Base-by-base conservation (phyloP, 106 monocot species). In the Cymbidium sinense region DNA sequence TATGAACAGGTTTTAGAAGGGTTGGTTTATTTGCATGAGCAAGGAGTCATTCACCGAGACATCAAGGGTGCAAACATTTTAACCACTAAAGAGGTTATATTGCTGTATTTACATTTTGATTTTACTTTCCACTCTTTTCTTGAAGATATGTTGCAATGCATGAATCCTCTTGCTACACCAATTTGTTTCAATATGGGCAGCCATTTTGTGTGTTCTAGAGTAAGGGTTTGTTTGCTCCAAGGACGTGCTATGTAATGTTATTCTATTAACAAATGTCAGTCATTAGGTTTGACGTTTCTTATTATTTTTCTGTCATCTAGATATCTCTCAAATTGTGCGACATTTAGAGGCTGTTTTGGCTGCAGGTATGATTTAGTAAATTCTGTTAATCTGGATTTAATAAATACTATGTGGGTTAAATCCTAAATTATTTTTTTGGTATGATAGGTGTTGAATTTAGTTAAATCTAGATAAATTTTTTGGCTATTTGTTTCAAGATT, bases 1-100 rank as follows among this genome's bases (percentile, higher is more conserved):
- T 13, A 55, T 86, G 47, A 74, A 0, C 82, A 98, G 96, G 96
- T 98, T 76, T 81, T 98, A 83, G 96, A 98, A 91, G 96, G 96
- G 10, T 83, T 98, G 78, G 96, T 90, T 44, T 98, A 98, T 87
- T 84, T 98, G 64, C 96, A 98, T 84, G 96, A 98, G 64, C 96
- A 98, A 83, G 96, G 96, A 82, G 96, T 98, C 11, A 98, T 98
- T 70, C 96, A 98, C 82, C 84, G 96, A 81, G 96, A 98, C 74
- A 98, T 98, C 64, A 98, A 98, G 86, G 96, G 96, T 78, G 96
- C 96, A 88, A 98, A 98, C 84, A 98, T 98, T 82, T 84, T 98
- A 84, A 94, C 91, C 8, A 98, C 96, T 31, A 98, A 98, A 81
- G 96, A 98, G 94, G 96, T 94, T 83, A 70, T 34, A 64, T 7